Conservation (phyloP, 495 filamentous ascomycete species). For the Trichoderma erinaceum region DNA sequence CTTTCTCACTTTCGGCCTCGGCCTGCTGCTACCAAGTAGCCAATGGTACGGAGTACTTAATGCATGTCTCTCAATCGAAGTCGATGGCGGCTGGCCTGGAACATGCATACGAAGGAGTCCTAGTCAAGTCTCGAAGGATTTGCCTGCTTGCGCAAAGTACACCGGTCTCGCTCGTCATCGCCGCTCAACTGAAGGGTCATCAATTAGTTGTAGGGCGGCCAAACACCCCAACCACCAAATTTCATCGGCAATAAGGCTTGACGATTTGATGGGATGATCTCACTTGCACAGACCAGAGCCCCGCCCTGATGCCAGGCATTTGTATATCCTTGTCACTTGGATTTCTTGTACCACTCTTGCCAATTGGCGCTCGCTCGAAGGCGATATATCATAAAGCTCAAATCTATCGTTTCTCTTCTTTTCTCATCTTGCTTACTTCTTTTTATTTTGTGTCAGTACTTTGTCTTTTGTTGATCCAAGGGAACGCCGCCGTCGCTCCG, state of each 20-base stretch:
- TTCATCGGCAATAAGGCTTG: constrained; percentile 1
- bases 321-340: background rate
- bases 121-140: background rate
- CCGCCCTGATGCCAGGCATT: constrained; percentile 6
- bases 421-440: background rate
- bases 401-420: background rate
- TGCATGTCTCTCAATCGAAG: background rate
- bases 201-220: background rate
- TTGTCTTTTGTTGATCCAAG: background rate
- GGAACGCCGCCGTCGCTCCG: background rate
- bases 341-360: background rate
- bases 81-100: constrained; percentile 3
- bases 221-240: constrained; percentile 7
- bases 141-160: background rate
- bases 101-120: background rate
- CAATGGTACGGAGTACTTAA: too few relatives aligned
- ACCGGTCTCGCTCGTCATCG: background rate
- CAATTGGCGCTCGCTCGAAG: background rate
- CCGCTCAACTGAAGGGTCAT: background rate
- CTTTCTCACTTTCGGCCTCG: background rate
- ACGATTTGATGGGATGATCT: constrained; percentile 11
- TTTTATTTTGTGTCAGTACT: background rate
- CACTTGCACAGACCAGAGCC: constrained; percentile 12
- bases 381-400: background rate
- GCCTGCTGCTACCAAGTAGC: too few relatives aligned